Evolutionary conservation across 2,329 filamentous ascomycete species (phyloP).

Genomic region (Monosporascus cannonballus): DNA sequence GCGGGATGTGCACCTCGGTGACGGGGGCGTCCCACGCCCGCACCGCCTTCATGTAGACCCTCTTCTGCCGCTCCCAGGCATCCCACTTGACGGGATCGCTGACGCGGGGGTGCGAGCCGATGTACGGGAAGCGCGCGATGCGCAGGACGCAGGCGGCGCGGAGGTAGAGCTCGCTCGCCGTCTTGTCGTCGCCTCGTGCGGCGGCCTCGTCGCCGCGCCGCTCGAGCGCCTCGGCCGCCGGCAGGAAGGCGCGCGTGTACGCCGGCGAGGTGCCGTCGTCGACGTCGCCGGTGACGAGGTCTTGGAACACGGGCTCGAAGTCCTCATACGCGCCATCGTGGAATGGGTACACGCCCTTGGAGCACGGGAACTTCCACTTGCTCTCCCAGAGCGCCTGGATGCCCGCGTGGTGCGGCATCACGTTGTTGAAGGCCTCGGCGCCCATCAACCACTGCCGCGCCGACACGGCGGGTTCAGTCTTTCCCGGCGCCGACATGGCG

Average conservation of each 20-base stretch:
- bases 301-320: constrained; percentile 63
- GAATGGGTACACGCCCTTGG: constrained; percentile 64
- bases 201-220: constrained; percentile 45
- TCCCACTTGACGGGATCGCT: constrained; percentile 45
- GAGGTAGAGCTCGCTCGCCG: constrained; percentile 59
- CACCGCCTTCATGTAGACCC: constrained; percentile 53
- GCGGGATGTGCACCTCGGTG: constrained; percentile 55
- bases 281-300: constrained; percentile 53
- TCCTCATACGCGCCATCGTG: constrained; percentile 65
- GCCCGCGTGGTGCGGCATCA: constrained; percentile 52
- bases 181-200: constrained; percentile 38
- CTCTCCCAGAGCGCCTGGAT: constrained; percentile 66
- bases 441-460: constrained; percentile 37
- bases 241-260: constrained; percentile 60
- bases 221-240: constrained; percentile 52
- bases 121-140: constrained; percentile 64
- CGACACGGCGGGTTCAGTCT: background rate
- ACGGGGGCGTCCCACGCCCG: constrained; percentile 51
- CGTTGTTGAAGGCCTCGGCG: constrained; percentile 32
- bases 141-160: constrained; percentile 67
- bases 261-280: constrained; percentile 59
- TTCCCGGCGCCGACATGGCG: constrained; percentile 25
- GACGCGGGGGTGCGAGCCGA: constrained; percentile 32
- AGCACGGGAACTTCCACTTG: constrained; percentile 64
- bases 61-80: constrained; percentile 62